phyloP scores from a whole-genome alignment of 305 asterid genomes.

The Fraxinus latifolia region DNA sequence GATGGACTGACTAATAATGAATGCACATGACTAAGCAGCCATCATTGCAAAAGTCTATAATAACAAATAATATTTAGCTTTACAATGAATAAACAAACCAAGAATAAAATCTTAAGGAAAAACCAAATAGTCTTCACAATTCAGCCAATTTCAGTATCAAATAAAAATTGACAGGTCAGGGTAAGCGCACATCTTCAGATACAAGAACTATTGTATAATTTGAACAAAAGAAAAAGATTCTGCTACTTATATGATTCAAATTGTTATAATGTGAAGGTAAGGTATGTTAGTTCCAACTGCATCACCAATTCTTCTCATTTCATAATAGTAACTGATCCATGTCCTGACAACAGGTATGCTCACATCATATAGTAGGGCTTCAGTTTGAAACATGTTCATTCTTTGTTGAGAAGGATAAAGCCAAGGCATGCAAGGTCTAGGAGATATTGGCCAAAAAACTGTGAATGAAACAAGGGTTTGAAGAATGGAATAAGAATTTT shows the following conservation, averaged over 20 bases:
- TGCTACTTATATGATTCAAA: not conserved
- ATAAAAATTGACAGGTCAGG: not conserved
- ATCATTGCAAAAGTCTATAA: not conserved
- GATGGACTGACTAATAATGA: not conserved
- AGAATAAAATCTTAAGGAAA: not conserved
- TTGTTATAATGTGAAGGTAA: not conserved
- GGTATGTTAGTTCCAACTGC: not conserved
- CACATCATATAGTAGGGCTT: not conserved
- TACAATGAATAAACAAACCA: slow-evolving; percentile 13
- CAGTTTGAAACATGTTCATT: not conserved
- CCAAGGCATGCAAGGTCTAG: not conserved
- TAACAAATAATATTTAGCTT: not conserved
- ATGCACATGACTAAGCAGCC: slow-evolving; percentile 9
- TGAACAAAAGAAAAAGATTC: not conserved
- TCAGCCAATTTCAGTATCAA: slow-evolving; percentile 10
- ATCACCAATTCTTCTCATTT: not conserved
- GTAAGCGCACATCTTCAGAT: not conserved
- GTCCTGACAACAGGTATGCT: not conserved
- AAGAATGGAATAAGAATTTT: not conserved
- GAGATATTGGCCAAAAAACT: not conserved
- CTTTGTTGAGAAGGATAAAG: not conserved
- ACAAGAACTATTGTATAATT: not conserved
- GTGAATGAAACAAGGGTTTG: not conserved
- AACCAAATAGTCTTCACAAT: not conserved
- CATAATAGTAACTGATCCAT: not conserved